Evolutionary conservation across 768 basidiomycete genomes (phyloP), one percentile per base, ranked within the genome.

Genomic region (Leccinellum luteum): DNA sequence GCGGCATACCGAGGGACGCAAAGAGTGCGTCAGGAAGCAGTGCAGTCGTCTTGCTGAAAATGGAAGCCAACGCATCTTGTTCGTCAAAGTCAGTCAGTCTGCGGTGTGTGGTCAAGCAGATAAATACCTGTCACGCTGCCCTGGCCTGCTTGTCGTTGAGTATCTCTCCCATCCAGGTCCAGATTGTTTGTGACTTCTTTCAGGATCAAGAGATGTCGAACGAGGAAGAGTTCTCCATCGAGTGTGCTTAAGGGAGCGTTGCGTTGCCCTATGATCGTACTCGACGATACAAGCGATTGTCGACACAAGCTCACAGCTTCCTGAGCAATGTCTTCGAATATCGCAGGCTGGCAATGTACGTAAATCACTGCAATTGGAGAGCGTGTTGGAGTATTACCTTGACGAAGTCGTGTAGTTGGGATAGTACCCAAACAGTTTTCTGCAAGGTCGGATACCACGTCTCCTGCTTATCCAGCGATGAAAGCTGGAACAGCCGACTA

Each of bases 301-400:
- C 87, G 84, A 69, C 94, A 96, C 4, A 93, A 76, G 13, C 81
- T 79, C 31, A 97, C 80, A 0, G 95, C 92, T 74, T 98, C 95
- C 74, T 94, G 92, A 0, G 96, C 94, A 41, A 98, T 90, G 70
- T 99, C 97, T 64, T 94, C 90, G 57, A 97, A 99, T 57, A 98
- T 95, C 1, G 86, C 88, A n/a, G 91, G 87, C 94, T 98, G 57
- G 41, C 28, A 28, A 51, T n/a, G 17, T 50, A 51, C 6, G 57
- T 61, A 45, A 60, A 45, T 19, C 41, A 32, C 19, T 7, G 23
- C 30, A 35, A n/a, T 19, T 25, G 15, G 7, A 56, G 32, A 47
- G 34, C 3, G 17, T 21, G 25, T 34, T 14, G 31, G 17, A 66
- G 30, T 31, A 79, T 34, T 68, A 94, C 96, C 78, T 97, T 93